phyloP scores from a whole-genome alignment of 768 basidiomycete genomes.

The Chalciporus piperatus region DNA sequence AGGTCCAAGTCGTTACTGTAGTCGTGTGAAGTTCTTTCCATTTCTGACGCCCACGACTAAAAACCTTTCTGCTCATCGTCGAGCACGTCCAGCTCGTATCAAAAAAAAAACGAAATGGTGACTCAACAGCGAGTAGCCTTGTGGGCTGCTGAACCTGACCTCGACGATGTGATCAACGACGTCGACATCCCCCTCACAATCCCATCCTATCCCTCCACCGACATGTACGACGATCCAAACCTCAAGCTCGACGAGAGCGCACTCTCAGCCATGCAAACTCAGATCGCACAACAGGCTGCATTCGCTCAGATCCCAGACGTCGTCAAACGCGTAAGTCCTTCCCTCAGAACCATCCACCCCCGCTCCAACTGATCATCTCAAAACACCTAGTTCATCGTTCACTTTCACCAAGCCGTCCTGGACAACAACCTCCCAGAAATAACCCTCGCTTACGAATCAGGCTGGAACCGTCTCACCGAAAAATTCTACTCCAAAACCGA shows the following conservation, averaged over 20 bases:
- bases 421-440: slow-evolving; percentile 91
- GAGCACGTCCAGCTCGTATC: not conserved
- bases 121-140: slow-evolving; percentile 65
- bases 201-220: slow-evolving; percentile 24
- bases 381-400: slow-evolving; percentile 76
- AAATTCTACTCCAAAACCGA: slow-evolving; percentile 93
- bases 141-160: slow-evolving; percentile 77
- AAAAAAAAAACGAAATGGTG: slow-evolving; percentile 40
- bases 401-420: slow-evolving; percentile 90
- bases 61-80: slow-evolving; percentile 5
- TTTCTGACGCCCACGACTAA: not conserved
- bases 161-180: slow-evolving; percentile 72
- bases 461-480: slow-evolving; percentile 96
- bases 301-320: slow-evolving; percentile 83
- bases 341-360: too few relatives aligned
- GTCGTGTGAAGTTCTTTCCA: slow-evolving; percentile 20
- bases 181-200: slow-evolving; percentile 51
- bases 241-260: slow-evolving; percentile 71
- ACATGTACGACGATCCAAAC: slow-evolving; percentile 36
- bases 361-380: not conserved
- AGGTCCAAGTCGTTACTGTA: too few relatives aligned
- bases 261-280: slow-evolving; percentile 71
- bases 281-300: slow-evolving; percentile 80
- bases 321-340: slow-evolving; percentile 72
- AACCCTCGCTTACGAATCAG: slow-evolving; percentile 90